phyloP scores from a whole-genome alignment of 768 basidiomycete species.

The Naganishia friedmannii region DNA sequence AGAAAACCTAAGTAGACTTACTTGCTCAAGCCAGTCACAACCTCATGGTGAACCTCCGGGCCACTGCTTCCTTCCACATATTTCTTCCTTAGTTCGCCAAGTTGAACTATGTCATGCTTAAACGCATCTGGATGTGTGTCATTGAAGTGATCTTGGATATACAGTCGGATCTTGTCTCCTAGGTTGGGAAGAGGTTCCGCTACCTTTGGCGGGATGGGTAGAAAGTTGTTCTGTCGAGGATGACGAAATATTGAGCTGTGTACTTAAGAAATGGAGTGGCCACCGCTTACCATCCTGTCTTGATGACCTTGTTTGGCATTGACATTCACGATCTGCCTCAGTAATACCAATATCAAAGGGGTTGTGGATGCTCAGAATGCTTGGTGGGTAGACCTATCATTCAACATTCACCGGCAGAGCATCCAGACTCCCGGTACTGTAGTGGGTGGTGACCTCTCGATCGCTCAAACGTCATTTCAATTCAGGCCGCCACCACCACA shows the following conservation, averaged over 20 bases:
- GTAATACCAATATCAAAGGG: no score
- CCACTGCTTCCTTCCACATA: slow-evolving; percentile 61
- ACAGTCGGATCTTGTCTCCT: slow-evolving; percentile 57
- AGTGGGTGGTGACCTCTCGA: no score
- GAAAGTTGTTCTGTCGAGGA: slow-evolving; percentile 47
- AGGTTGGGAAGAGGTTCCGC: slow-evolving; percentile 44
- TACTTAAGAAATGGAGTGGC: background rate
- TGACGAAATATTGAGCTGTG: background rate
- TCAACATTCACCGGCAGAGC: no score
- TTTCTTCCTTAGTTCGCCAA: slow-evolving; percentile 67
- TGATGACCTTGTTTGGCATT: no score
- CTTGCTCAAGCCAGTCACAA: slow-evolving; percentile 57
- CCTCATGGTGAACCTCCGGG: slow-evolving; percentile 55
- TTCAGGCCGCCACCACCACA: no score
- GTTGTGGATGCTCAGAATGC: no score
- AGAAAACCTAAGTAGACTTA: slow-evolving; percentile 52
- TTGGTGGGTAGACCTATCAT: no score
- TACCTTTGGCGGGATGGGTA: slow-evolving; percentile 47
- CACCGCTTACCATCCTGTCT: background rate
- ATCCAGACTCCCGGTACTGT: no score
- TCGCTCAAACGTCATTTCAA: no score
- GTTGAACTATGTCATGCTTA: slow-evolving; percentile 68
- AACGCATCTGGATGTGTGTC: slow-evolving; percentile 82
- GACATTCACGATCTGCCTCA: no score
- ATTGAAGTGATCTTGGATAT: slow-evolving; percentile 63